Evolutionary conservation across 164 flowering plant genomes (phyloP).

Genomic region (Dillenia turbinata): DNA sequence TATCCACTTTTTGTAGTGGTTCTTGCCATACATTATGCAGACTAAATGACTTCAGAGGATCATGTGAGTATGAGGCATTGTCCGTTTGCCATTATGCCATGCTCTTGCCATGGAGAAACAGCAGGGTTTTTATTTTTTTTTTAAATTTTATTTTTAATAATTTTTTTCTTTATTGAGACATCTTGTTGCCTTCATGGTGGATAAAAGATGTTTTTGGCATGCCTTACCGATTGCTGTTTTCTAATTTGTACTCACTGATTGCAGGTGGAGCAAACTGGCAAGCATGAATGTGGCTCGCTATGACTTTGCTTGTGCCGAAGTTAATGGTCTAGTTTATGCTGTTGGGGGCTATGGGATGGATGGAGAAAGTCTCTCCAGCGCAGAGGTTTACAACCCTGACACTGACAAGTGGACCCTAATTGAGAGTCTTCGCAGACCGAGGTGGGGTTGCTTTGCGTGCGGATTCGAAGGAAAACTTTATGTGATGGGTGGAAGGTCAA

Average conservation of each 20-base stretch:
- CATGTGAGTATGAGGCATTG: not conserved
- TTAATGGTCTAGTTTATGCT: slow-evolving; percentile 69
- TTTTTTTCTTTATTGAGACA: not conserved
- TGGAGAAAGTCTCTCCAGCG: slow-evolving; percentile 77
- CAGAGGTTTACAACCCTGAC: slow-evolving; percentile 80
- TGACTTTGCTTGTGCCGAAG: slow-evolving; percentile 91
- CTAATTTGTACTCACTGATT: slow-evolving; percentile 2
- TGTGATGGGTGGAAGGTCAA: slow-evolving; percentile 94
- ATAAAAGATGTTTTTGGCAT: too few relatives aligned
- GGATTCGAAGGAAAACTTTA: slow-evolving; percentile 81
- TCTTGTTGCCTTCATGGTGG: not conserved
- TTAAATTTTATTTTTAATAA: too few relatives aligned
- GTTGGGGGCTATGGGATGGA: slow-evolving; percentile 84
- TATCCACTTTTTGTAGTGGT: not conserved
- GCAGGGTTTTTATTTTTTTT: too few relatives aligned
- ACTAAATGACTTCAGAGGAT: not conserved
- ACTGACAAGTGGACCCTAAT: slow-evolving; percentile 64
- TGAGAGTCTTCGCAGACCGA: slow-evolving; percentile 77
- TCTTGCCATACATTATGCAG: not conserved
- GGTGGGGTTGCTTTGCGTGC: slow-evolving; percentile 89
- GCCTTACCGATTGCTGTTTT: not conserved
- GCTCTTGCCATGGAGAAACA: too few relatives aligned
- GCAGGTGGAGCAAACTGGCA: slow-evolving; percentile 80
- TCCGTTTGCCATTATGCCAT: too few relatives aligned
- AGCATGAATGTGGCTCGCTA: slow-evolving; percentile 84